Base-by-base conservation (phyloP, 805 yeast species). In the Limtongia smithiae region DNA sequence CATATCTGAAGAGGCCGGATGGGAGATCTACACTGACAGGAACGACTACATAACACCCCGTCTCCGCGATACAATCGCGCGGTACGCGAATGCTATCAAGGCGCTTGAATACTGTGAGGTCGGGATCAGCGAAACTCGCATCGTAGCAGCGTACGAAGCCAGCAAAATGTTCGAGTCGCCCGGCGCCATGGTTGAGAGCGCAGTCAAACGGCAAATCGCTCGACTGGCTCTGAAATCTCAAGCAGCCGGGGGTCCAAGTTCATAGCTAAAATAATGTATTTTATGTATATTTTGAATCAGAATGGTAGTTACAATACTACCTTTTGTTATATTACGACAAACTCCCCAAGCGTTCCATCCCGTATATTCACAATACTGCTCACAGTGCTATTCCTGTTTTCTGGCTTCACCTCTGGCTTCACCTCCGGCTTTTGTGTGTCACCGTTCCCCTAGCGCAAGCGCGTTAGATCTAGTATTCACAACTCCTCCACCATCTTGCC, bases 21-120 rank as follows among this genome's bases (percentile, higher is more conserved):
- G 94, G 93, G 95, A 90, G 64, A 91, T 93, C 35, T 93, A 93
- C 70, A 82, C 91, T 44, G 97, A 94, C 68, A 77, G 78, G 51
- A 94, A 93, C 64, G 64, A 52, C 55, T 68, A 70, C 18, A 81
- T 93, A 18, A 71, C 85, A 4, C 68, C 73, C 25, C 71, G 77
- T 15, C 73, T 80, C 15, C 78, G 91, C 57, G 78, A 76, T 52
- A 83, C 88, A 6, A 90, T 93, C 28, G 77, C 94, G 2, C 74
- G 97, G 54, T 93, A 93, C 66, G 78, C 83, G 44, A 88, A 88
- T 65, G 90, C 93, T 57, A 73, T 93, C 44, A 78, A 79, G 61
- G 91, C 95, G 0, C 72, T 93, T 52, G 84, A 87, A n/a, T 77
- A 76, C 59, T 82, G 89, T 58, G 95, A 87, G 62, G 77, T 93